Conservation (phyloP, 1,284 basidiomycete genomes). For the Stygiomarasmius scandens region DNA sequence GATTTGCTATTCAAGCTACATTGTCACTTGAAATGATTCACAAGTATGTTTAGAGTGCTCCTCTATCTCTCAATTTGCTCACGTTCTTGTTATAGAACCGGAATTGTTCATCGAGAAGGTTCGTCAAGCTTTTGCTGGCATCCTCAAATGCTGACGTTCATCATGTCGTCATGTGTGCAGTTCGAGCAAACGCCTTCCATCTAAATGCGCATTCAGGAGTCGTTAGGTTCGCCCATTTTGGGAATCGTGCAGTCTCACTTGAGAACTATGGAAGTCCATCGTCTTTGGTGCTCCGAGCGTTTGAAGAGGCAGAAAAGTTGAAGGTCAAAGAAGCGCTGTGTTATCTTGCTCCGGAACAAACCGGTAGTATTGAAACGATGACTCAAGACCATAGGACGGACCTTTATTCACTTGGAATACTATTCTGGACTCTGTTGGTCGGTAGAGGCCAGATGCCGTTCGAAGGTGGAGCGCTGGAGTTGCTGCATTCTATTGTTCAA, state of each 20-base stretch:
- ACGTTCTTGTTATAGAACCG: conserved; percentile 36
- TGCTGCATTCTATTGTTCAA: conserved; percentile 70
- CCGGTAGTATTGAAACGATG: conserved; percentile 68
- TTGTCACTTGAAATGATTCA: conserved; percentile 70
- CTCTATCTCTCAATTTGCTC: background rate
- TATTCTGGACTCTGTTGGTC: conserved; percentile 72
- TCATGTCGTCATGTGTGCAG: conserved; percentile 35
- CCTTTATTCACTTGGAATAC: conserved; percentile 67
- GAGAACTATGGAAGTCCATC: conserved; percentile 73
- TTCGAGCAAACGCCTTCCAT: conserved; percentile 75
- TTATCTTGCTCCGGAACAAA: conserved; percentile 75
- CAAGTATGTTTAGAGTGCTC: conserved; percentile 38
- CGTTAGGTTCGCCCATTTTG: conserved; percentile 71
- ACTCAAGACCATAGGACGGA: conserved; percentile 72
- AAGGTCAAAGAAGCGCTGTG: conserved; percentile 74
- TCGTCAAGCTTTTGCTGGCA: conserved; percentile 5
- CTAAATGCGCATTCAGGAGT: conserved; percentile 67
- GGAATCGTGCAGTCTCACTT: conserved; percentile 73
- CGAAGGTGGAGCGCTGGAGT: conserved; percentile 67
- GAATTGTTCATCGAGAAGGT: conserved; percentile 70
- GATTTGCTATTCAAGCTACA: conserved; percentile 73
- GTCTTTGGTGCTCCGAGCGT: conserved; percentile 60
- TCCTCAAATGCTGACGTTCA: conserved; percentile 6
- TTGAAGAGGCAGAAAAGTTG: conserved; percentile 62
- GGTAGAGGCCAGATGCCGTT: conserved; percentile 71